phyloP scores from a whole-genome alignment of 2,329 filamentous ascomycete species.

The Amauroascus niger region DNA sequence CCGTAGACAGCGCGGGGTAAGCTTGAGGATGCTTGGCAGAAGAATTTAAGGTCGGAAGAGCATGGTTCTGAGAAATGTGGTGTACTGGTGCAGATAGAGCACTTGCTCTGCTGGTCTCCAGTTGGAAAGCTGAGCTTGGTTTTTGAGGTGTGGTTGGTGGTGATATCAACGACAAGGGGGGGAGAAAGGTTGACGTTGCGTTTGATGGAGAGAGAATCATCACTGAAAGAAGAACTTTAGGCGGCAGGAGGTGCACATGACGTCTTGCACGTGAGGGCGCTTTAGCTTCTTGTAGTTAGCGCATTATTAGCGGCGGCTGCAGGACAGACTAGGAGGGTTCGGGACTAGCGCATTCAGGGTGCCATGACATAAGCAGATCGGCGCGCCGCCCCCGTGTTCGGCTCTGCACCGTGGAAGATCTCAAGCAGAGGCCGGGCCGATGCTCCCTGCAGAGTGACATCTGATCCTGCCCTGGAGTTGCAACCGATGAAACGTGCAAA shows the following conservation, averaged over 20 bases:
- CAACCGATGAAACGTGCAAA: slow-evolving; percentile 8
- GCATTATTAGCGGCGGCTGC: not conserved
- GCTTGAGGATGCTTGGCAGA: not conserved
- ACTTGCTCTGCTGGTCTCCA: not conserved
- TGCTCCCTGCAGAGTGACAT: slow-evolving; percentile 11
- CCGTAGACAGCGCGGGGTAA: slow-evolving; percentile 1
- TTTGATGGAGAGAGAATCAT: not conserved
- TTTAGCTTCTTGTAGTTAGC: not conserved
- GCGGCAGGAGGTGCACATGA: slow-evolving; percentile 5
- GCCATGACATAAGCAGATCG: not conserved
- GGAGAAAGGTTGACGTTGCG: not conserved
- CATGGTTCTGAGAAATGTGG: not conserved
- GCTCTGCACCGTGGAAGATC: not conserved
- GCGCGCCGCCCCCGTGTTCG: not conserved
- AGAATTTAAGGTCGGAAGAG: not conserved
- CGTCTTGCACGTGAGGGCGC: slow-evolving; percentile 2
- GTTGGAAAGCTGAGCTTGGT: not conserved
- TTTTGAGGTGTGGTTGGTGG: not conserved
- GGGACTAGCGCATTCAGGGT: not conserved
- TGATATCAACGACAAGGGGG: slow-evolving; percentile 3
- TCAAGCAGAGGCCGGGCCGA: not conserved
- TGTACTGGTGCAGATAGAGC: not conserved
- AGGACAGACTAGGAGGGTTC: not conserved
- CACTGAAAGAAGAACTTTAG: no score
- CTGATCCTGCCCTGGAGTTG: slow-evolving; percentile 4